Base-by-base conservation (phyloP, 441 rosid species). In the Bocquillonia castaneifolia region DNA sequence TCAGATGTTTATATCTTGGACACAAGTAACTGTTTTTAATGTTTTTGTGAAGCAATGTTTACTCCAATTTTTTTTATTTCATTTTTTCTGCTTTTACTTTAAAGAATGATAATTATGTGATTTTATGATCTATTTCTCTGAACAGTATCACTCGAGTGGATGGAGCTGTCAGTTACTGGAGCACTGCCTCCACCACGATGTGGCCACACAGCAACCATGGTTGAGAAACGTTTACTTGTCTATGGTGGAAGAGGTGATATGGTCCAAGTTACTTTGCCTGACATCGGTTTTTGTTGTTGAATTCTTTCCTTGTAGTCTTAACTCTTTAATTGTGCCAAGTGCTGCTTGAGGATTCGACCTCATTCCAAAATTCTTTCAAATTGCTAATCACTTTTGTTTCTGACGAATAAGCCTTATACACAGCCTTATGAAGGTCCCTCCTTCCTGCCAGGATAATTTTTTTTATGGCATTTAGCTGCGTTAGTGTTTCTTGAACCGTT, bases 131-230 rank as follows among this genome's bases (percentile, higher is more conserved):
- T 76, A 58, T 60, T 74, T 77, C 52, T 62, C 59, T 71, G 36
- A 75, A 79, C 78, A 95, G 99, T 88, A 76, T 95, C 99, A 12
- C 98, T 95, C 66, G 99, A 92, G 81, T 95, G 98, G 99, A 80
- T 73, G 81, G 95, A 95, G 83, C 87, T 92, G 17, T 80, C 97
- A 25, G 83, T 88, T 74, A 63, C 89, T 31, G 97, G 98, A 74
- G 76, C 96, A 29, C 63, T 81, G 67, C 99, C 99, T 26, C 89
- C 97, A 66, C 98, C 99, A 77, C 81, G 99, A 86, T 95, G 98
- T 77, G 98, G 98, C 67, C 99, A 92, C 71, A 85, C 97, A 40
- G 95, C 97, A 64, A 92, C 97, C 64, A 90, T 92, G 99, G 84
- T 92, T 68, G 99, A 95, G 88, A 95, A 92, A 73, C 84, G 98